Percentiles rank a stretch among this genome's conserved stretches.
Conservation (phyloP, 2,329 filamentous ascomycete genomes). For the Penicillium brevicompactum region DNA sequence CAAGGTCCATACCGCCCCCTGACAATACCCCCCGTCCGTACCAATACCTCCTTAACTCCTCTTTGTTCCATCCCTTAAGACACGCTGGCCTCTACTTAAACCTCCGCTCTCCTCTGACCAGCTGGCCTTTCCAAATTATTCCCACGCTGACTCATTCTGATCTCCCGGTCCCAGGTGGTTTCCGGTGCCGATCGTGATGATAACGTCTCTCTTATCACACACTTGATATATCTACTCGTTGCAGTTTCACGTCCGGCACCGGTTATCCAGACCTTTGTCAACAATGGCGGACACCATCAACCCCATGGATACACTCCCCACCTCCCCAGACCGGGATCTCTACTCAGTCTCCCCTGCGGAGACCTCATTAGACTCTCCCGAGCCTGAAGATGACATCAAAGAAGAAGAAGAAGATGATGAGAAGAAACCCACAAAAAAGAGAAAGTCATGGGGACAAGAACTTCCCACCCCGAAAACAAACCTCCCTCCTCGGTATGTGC, state of each 20-base stretch:
- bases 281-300: constrained; percentile 38
- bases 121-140: constrained; percentile 35
- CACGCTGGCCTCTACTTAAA: constrained; percentile 48
- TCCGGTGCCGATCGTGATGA: constrained; percentile 38
- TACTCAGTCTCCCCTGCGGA: constrained; percentile 45
- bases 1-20: not conserved
- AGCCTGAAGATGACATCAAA: constrained; percentile 23
- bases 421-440: constrained; percentile 84
- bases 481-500: constrained; percentile 77
- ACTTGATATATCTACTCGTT: constrained; percentile 5
- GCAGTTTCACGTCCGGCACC: constrained; percentile 19
- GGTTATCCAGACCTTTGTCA: constrained; percentile 14
- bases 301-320: constrained; percentile 34
- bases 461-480: constrained; percentile 96
- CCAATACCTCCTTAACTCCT: not conserved
- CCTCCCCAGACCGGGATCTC: constrained; percentile 35
- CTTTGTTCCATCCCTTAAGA: constrained; percentile 24
- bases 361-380: constrained; percentile 38
- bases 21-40: not conserved
- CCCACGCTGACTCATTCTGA: constrained; percentile 16
- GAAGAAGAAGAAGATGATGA: constrained; percentile 46
- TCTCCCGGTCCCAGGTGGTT: constrained; percentile 21
- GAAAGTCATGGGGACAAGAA: constrained; percentile 98
- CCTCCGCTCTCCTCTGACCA: constrained; percentile 28
- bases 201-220: constrained; percentile 35